Conservation (phyloP, 2,329 filamentous ascomycete genomes). For the Ophiostoma quercus region DNA sequence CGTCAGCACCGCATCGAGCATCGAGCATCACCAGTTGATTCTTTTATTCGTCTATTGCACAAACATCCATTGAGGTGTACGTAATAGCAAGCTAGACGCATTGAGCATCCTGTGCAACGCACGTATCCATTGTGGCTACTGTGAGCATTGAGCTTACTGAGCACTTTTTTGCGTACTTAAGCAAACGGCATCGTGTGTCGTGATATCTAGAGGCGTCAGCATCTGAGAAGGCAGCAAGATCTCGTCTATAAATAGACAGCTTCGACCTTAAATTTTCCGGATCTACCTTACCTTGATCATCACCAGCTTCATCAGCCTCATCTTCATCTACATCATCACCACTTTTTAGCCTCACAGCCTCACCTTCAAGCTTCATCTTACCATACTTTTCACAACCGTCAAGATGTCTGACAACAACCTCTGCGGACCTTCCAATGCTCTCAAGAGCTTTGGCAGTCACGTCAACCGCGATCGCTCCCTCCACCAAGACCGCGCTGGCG, state of each 20-base stretch:
- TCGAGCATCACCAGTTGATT: neutral
- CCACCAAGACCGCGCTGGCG: conserved; percentile 62
- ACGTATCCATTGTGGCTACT: neutral
- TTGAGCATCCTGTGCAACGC: neutral
- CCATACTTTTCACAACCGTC: neutral
- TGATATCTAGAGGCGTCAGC: neutral
- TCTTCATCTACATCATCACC: neutral
- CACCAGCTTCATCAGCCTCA: neutral
- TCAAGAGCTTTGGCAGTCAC: conserved; percentile 69
- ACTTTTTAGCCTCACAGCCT: neutral
- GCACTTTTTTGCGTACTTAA: too few species aligned
- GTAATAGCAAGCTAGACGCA: neutral
- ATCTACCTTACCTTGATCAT: neutral
- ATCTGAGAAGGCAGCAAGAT: neutral
- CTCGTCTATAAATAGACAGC: neutral
- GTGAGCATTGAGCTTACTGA: neutral
- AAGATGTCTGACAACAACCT: conserved; percentile 42
- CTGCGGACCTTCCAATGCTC: conserved; percentile 65
- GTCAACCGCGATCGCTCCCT: conserved; percentile 61
- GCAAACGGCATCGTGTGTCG: neutral
- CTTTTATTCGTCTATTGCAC: neutral
- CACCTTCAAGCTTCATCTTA: neutral
- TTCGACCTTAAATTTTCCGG: neutral
- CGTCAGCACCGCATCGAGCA: neutral
- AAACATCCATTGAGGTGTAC: neutral